A percentile compares a stretch with the other conserved stretches of the same genome.
Conservation (phyloP, 202 grass and related monocot genomes). For the Setaria italica region DNA sequence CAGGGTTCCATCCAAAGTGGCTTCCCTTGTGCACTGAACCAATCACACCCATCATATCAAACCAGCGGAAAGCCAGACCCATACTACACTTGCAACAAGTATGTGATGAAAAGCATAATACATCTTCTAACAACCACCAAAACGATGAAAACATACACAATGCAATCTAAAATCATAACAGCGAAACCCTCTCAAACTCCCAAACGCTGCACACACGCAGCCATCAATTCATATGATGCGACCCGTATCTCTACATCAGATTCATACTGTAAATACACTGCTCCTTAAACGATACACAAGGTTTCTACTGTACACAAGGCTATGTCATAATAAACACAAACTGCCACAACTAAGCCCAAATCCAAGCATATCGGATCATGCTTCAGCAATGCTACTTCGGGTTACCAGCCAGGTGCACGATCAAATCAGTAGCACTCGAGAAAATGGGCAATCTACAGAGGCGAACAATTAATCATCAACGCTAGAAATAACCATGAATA, state of each 20-base stretch:
- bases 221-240: background rate
- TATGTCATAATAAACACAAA: constrained; percentile 18
- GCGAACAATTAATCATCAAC: background rate
- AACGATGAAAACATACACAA: background rate
- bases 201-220: background rate
- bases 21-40: too few relatives aligned
- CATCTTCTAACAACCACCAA: background rate
- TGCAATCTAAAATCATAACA: background rate
- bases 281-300: constrained; percentile 2
- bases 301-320: constrained; percentile 41
- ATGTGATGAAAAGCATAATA: too few relatives aligned
- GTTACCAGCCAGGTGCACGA: background rate
- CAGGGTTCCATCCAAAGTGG: too few relatives aligned
- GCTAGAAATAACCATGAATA: constrained; percentile 46
- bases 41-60: too few relatives aligned
- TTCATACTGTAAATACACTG: constrained; percentile 32
- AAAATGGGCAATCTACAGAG: background rate
- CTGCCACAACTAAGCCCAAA: constrained; percentile 26
- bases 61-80: too few relatives aligned
- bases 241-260: constrained; percentile 26
- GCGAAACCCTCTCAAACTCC: background rate
- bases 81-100: too few relatives aligned
- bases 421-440: constrained; percentile 7
- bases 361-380: constrained; percentile 20
- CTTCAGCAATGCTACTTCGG: constrained; percentile 6